Evolutionary conservation across 106 monocot species (phyloP), one percentile per base, ranked within the genome.

Genomic region (Chionographis japonica): DNA sequence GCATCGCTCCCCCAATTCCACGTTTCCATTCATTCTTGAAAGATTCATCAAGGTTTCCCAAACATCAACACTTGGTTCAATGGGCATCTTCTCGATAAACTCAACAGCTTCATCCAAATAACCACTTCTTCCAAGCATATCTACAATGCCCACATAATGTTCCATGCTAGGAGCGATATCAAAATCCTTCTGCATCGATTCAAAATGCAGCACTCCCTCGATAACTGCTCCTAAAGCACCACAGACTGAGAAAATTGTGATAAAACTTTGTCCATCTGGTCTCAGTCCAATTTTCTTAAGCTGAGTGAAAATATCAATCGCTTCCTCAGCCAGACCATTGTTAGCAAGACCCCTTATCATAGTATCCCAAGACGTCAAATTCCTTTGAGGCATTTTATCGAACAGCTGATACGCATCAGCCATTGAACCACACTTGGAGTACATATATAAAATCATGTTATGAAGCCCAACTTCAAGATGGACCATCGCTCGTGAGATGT

Each of bases 21-120:
- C 19, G 64, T 86, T 60, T 4, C 95, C 91, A 74, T 91, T 89
- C 66, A 77, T 49, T 60, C 86, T 77, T 72, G 81, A 88, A 72
- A 80, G 67, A 66, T 82, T 81, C 95, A 95, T 95, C 75, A 95
- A 69, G 17, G 71, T 76, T 72, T 92, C 91, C 95, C 95, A 95
- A 61, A 88, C 72, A 81, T 83, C 74, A 61, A 92, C 70, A 67
- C 67, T 75, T 40, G 95, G 84, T 51, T 86, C 88, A 69, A 78
- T 63, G 40, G 86, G 86, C 86, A 86, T 82, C 67, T 68, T 77
- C 57, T 82, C 86, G 62, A 92, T 75, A 70, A 89, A 92, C 19
- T 95, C 89, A 39, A 84, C 50, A 68, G 92, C 86, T 82, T 95
- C 95, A 68, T 86, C 92, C 36, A 92, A 38, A 68, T 82, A 80